Evolutionary conservation across 768 basidiomycete species (phyloP), one percentile per base, ranked within the genome.

Genomic region (Albatrellus ellisii): DNA sequence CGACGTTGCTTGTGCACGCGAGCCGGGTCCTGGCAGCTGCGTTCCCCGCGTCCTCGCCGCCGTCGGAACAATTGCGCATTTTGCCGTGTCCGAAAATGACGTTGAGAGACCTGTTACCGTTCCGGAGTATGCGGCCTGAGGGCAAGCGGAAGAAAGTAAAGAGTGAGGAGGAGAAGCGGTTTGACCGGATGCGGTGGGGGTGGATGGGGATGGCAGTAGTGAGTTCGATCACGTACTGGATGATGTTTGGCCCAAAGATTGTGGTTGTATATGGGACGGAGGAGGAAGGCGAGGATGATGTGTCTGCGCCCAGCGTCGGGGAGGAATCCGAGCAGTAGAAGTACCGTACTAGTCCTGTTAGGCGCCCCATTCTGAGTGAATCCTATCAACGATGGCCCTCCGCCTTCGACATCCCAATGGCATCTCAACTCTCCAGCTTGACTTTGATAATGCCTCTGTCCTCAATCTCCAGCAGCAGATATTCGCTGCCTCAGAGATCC

Each of bases 391-490:
- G 11, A 86, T 87, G 85, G 72, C 76, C 6, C 50, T 94, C 28
- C 79, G 91, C 20, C 65, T 97, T 3, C 73, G 91, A 46, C 82
- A 91, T 59, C 85, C 91, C 11, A 74, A 79, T 54, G 91, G 91
- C 24, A 75, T 86, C 22, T 65, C 78, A 6, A 88, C 88, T 7
- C 64, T 95, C 43, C 69, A 87, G 36, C 60, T 90, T 27, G 70
- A 79, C 43, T 61, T 79, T 49, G 67, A 65, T 20, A 55, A 61
- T 36, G 68, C 72, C 37, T 79, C 82, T 1, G 78, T 95, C 3
- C 71, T 70, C 42, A 79, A 88, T 49, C 69, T 97, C 0, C 79
- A 79, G 54, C 77, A 79, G 43, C 66, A 78, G 46, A 80, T 97
- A 43, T 77, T 69, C 49, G 56, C 67, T 0, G 59, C 64, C 0